Base-by-base conservation (phyloP, 139 green algal genomes). In the Pseudopediastrum boryanum region DNA sequence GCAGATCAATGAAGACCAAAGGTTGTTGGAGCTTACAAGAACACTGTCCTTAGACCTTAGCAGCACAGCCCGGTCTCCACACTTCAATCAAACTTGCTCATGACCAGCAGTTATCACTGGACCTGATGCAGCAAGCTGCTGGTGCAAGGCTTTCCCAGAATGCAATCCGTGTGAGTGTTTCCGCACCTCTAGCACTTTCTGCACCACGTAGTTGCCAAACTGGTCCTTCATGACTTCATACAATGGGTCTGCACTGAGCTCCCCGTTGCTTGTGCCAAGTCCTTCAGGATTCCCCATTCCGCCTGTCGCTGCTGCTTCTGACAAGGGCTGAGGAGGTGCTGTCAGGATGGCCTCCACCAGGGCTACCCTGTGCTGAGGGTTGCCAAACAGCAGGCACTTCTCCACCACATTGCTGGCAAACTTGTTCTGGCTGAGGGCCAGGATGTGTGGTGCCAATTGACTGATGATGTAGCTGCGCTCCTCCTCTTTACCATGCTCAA, bases 371-470 rank as follows among this genome's bases (percentile, higher is more conserved):
- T 97, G 82, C 23, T 42, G 51, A 1, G 79, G 70, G 51, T 35
- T 69, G 72, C 92, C 85, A 75, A 92, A 85, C 67, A 93, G 74
- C 27, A 98, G 83, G 88, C 91, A 95, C 77, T 94, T 94, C 78
- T 98, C 95, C 4, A 98, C 82, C 48, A 98, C 95, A 84, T 98
- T 98, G 88, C 78, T 91, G 6, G 95, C 95, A 81, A 97, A 98
- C 88, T 98, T 98, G 86, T 98, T 94, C 85, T 91, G 88, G 65
- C 75, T 87, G 58, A 97, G 85, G 7, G 75, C 31, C 62, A 94
- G 87, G 33, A 94, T 89, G 56, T 90, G 81, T 7, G 82, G 79
- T 41, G 81, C 69, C 43, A 97, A 85, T 46, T 80, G 79, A 35
- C 43, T 61, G 39, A 91, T 86, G 36, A 97, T 73, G 23, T 35